Evolutionary conservation across 176 grass and related monocot species (phyloP).

Genomic region (Oryza glaberrima): DNA sequence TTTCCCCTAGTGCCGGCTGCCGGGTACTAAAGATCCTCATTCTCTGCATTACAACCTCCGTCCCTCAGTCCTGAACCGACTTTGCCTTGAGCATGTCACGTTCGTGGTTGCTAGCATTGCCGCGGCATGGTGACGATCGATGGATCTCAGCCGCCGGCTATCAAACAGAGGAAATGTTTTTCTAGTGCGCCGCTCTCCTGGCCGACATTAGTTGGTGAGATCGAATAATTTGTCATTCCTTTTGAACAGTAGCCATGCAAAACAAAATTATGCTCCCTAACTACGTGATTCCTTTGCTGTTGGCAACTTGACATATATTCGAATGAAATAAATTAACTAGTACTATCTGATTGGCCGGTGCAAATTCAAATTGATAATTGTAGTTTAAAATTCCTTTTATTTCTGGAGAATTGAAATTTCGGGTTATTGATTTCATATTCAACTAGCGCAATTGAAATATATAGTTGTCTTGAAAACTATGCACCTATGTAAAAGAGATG

Average conservation of each 20-base stretch:
- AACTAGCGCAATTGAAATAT: neutral
- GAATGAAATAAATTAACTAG: neutral
- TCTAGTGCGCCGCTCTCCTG: neutral
- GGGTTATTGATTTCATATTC: neutral
- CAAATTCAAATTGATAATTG: neutral
- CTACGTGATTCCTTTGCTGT: neutral
- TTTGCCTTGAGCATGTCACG: no score
- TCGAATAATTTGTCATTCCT: neutral
- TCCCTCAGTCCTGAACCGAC: no score
- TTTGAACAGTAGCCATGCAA: neutral
- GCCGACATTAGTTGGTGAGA: neutral
- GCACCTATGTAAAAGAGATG: no score
- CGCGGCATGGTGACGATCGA: neutral
- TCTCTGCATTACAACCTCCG: no score
- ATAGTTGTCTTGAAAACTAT: neutral
- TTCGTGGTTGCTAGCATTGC: no score
- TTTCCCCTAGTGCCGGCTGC: no score
- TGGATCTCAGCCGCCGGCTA: neutral
- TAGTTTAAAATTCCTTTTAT: neutral
- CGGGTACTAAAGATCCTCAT: no score
- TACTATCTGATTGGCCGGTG: neutral
- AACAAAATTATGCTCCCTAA: neutral
- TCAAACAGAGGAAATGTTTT: neutral
- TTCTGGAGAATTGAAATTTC: neutral
- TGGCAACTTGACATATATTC: no score